These are phyloP conservation scores for Leccinum variicolor DNA, from an alignment of 768 basidiomycete species.

Conservation along the genomic window DNA sequence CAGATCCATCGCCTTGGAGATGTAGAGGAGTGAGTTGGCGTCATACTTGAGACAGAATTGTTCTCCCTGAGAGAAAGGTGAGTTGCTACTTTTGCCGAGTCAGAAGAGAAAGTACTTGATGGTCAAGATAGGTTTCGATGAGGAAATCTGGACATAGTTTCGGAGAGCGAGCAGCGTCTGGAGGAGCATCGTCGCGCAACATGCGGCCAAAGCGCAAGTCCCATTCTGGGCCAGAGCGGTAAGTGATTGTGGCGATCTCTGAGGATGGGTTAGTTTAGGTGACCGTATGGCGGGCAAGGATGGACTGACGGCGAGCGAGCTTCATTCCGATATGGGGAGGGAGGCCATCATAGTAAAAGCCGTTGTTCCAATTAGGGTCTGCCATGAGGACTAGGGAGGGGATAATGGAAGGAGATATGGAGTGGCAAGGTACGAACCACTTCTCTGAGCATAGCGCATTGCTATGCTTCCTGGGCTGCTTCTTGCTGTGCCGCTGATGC, in stretches of 20 bases:
- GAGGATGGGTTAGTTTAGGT: neutral
- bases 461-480: conserved; percentile 92
- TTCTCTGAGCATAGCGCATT: conserved; percentile 94
- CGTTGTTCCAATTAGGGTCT: conserved; percentile 99
- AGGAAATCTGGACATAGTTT: conserved; percentile 95
- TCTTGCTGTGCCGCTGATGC: conserved; percentile 92
- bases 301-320: conserved; percentile 83
- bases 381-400: conserved; percentile 84
- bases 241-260: conserved; percentile 99
- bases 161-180: conserved; percentile 38
- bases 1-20: conserved; percentile 99
- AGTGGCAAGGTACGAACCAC: conserved; percentile 51
- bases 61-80: conserved; percentile 61
- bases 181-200: conserved; percentile 36
- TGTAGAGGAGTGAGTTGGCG: conserved; percentile 97
- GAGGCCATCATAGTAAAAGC: conserved; percentile 94
- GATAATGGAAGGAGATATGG: neutral
- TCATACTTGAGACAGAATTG: conserved; percentile 98
- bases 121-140: conserved; percentile 98
- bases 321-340: conserved; percentile 99
- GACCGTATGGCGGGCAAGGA: neutral
- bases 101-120: conserved; percentile 48
- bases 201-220: conserved; percentile 94
- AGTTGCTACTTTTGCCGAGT: neutral
- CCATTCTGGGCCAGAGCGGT: conserved; percentile 99